Evolutionary conservation across 1,284 basidiomycete species (phyloP), one percentile per base, ranked within the genome.

Genomic region (Cryptococcus depauperatus): DNA sequence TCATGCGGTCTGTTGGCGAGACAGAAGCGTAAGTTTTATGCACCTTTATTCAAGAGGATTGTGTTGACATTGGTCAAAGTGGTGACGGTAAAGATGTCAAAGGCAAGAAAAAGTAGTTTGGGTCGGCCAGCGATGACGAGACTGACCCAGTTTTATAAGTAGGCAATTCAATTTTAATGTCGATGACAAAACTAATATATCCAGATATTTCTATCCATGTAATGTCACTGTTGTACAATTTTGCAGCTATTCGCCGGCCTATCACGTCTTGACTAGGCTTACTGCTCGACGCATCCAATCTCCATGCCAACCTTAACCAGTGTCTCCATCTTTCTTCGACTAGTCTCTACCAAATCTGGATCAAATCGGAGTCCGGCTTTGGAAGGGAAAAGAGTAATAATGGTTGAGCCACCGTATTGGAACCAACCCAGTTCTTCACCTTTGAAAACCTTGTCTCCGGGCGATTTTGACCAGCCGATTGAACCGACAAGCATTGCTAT

Each of bases 261-360:
- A 18, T 14, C 18, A 35, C 23, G 16, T 11, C 13, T 23, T 25
- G 16, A 37, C 30, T 18, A 26, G 7, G 32, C 34, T 26, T 28
- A 11, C 26, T 3, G 26, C 16, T 3, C 46, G n/a, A 54, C 54
- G 26, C 55, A 58, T 21, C 56, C 68, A 46, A 74, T 68, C 54
- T 66, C 66, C 57, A 69, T 71, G 11, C 73, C 74, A 6, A 83
- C 84, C 68, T 79, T 78, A 29, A 89, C 76, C 5, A 84, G 68
- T 16, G 84, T 86, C 70, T 89, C 86, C 41, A 84, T 74, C 16
- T 76, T 73, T 43, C 74, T 69, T 43, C 71, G 57, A 27, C 83
- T 83, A 54, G 79, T 81, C 30, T 66, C 56, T 28, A 80, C 49
- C 42, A 91, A 62, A 63, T 89, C 85, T 7, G 76, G 67, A 57